Conservation (phyloP, 306 rosid species). For the Senna siamea region DNA sequence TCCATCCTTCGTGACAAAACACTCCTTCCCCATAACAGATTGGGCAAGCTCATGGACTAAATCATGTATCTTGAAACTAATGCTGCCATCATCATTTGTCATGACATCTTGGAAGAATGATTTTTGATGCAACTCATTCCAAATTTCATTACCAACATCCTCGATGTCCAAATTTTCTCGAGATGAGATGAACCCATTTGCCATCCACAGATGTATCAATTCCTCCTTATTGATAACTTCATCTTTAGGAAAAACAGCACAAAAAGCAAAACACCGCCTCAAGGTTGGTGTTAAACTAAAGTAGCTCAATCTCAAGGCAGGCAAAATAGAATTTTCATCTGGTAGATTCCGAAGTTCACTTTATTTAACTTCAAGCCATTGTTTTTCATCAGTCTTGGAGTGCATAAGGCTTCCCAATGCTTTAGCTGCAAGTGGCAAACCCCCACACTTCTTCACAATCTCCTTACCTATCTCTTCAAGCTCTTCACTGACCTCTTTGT, state of each 20-base stretch:
- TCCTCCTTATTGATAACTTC: neutral
- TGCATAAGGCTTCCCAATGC: neutral
- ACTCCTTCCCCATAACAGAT: neutral
- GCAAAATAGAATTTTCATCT: neutral
- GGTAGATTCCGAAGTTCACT: neutral
- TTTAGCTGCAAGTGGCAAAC: neutral
- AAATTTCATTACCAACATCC: slow-evolving; percentile 2
- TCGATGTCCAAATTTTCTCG: neutral
- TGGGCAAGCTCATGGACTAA: slow-evolving; percentile 26
- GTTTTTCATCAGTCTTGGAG: neutral
- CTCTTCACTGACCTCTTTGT: neutral
- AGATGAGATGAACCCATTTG: slow-evolving; percentile 12
- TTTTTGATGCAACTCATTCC: neutral
- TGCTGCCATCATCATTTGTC: neutral
- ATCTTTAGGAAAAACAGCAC: slow-evolving; percentile 17
- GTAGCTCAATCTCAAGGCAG: slow-evolving; percentile 24
- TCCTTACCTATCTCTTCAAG: too few species aligned
- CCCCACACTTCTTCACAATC: neutral
- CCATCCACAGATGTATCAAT: slow-evolving; percentile 28
- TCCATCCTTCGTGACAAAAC: too few species aligned
- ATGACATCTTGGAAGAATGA: slow-evolving; percentile 22
- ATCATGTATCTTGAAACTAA: slow-evolving; percentile 21
- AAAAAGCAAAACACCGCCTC: slow-evolving; percentile 20
- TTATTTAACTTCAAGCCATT: neutral
- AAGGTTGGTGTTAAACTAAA: neutral